Conservation (phyloP, 169 alveolate species). For the Besnoitia besnoiti region DNA sequence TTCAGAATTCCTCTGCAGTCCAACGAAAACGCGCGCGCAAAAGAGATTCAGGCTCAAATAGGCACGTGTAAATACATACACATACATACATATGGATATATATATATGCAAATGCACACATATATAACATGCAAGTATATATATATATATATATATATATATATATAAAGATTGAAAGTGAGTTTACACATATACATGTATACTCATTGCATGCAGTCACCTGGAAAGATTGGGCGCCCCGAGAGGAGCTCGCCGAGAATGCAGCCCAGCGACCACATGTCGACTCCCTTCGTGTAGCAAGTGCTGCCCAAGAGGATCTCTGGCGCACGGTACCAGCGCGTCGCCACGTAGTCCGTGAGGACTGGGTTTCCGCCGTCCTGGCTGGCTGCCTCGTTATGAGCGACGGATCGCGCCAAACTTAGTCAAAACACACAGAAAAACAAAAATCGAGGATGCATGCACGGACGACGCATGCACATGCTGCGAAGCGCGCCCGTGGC, state of each 20-base stretch:
- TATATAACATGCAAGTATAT: no score
- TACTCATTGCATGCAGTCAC: conserved; percentile 69
- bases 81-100: neutral
- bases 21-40: neutral
- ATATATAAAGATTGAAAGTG: neutral
- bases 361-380: conserved; percentile 73
- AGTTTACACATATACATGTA: neutral
- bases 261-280: conserved; percentile 99
- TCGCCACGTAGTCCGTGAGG: conserved; percentile 85
- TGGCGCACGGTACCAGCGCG: conserved; percentile 94
- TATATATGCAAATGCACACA: neutral
- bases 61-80: neutral
- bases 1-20: neutral
- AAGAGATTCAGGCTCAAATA: neutral
- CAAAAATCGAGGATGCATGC: no score
- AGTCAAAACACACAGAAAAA: neutral
- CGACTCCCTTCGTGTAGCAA: conserved; percentile 98
- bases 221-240: conserved; percentile 98
- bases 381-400: conserved; percentile 38
- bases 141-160: no score
- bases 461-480: no score
- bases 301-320: conserved; percentile 93
- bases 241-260: conserved; percentile 95
- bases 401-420: conserved; percentile 60
- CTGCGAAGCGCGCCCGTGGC: no score